Evolutionary conservation across 2,329 filamentous ascomycete species (phyloP), one percentile per base, ranked within the genome.

Genomic region (Pseudogymnoascus sp.): DNA sequence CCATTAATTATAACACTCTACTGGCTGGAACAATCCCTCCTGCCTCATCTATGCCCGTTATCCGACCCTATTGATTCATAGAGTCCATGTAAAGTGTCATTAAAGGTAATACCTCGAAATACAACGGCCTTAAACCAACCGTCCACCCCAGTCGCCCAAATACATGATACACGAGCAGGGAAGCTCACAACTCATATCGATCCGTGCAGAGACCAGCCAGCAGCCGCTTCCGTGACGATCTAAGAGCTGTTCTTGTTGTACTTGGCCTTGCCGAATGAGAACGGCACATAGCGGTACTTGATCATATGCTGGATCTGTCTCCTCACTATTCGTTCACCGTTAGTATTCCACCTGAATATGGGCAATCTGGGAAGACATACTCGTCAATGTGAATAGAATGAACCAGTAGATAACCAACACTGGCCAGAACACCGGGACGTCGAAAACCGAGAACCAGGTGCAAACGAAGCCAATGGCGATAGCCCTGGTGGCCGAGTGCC

Each of bases 281-380:
- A 96, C 39, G 92, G 92, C 30, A 96, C 92, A 74, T 96, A 99
- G 78, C 93, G 90, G 81, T 97, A 99, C 81, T 97, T 99, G 83
- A 99, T 93, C 94, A 99, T 99, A 79, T 97, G 94, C 79, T 99
- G 94, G 70, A 99, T 99, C 79, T 99, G 94, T 81, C 94, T 90
- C 77, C 94, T 86, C 94, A 99, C 92, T 96, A 69, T 30, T 18
- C 11, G 11, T 35, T 14, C 47, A 54, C 59, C 35, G 14, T 28
- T 57, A 22, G 37, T 18, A 61, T 35, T 58, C 33, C 22, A 41
- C 16, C 36, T 7, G 7, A 22, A 38, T 30, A 30, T 38, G 18
- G 8, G 2, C 11, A 3, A 37, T 9, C 33, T 16, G 30, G 60
- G 59, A 58, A 50, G 58, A 84, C 91, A 74, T 81, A 96, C 92